A percentile compares a stretch with the other conserved stretches of the same genome.
phyloP scores from a whole-genome alignment of 805 yeast genomes.

The Starmerella apis region DNA sequence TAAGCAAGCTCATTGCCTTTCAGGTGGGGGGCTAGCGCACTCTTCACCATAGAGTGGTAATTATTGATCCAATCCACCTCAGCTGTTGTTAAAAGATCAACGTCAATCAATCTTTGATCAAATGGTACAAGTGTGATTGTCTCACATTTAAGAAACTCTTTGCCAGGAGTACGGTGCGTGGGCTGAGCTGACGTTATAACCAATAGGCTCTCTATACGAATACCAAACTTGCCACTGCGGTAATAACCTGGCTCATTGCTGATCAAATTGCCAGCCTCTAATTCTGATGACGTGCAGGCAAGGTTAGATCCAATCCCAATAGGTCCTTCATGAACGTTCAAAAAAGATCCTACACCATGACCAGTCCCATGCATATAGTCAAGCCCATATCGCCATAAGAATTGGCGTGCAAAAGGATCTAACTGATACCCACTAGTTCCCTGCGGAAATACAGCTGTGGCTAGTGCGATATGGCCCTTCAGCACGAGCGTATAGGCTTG shows the following conservation, averaged over 20 bases:
- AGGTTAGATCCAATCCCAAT: slow-evolving; percentile 48
- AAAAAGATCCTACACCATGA: slow-evolving; percentile 89
- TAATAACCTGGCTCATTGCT: slow-evolving; percentile 95
- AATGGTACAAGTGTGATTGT: slow-evolving; percentile 79
- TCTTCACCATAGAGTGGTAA: slow-evolving; percentile 53
- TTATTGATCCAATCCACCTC: slow-evolving; percentile 61
- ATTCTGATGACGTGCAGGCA: slow-evolving; percentile 39
- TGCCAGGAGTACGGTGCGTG: slow-evolving; percentile 37
- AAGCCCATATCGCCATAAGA: slow-evolving; percentile 68
- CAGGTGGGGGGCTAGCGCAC: slow-evolving; percentile 41
- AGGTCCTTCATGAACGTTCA: slow-evolving; percentile 93
- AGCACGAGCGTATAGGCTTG: slow-evolving; percentile 73
- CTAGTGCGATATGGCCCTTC: slow-evolving; percentile 84
- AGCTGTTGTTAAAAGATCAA: slow-evolving; percentile 41
- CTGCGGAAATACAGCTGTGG: slow-evolving; percentile 65
- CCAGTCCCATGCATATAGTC: slow-evolving; percentile 94
- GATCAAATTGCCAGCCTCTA: slow-evolving; percentile 57
- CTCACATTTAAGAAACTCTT: slow-evolving; percentile 57
- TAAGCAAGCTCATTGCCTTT: slow-evolving; percentile 54
- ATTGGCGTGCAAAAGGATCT: slow-evolving; percentile 75
- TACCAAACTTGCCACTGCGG: slow-evolving; percentile 79
- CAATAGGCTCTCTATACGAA: slow-evolving; percentile 79
- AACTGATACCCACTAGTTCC: slow-evolving; percentile 65
- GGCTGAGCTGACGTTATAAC: slow-evolving; percentile 40
- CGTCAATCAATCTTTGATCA: slow-evolving; percentile 64